phyloP scores from a whole-genome alignment of 441 rosid genomes.

The Pelargonium fulgidum region DNA sequence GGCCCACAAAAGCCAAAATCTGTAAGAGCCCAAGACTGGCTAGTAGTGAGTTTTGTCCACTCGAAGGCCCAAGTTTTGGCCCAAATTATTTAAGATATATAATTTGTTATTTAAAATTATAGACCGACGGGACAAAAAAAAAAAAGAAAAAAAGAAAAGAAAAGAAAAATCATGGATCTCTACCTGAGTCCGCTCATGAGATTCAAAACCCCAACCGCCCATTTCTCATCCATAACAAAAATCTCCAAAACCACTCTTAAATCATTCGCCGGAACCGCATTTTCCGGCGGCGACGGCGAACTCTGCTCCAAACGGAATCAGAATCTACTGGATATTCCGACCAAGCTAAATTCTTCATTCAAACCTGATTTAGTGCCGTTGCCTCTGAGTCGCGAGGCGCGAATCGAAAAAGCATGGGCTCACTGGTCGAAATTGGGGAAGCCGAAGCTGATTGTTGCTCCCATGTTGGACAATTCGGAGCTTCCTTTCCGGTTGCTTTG shows the following conservation, averaged over 20 bases:
- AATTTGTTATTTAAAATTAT: too few relatives aligned
- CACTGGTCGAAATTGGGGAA: conserved; percentile 69
- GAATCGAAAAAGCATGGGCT: conserved; percentile 67
- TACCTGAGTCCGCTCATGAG: background rate
- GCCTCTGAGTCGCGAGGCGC: conserved; percentile 30
- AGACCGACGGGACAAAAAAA: too few relatives aligned
- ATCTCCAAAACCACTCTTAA: background rate
- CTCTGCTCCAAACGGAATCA: background rate
- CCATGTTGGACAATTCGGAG: conserved; percentile 95
- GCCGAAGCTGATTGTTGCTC: conserved; percentile 77
- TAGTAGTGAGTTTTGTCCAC: too few relatives aligned
- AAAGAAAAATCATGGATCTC: too few relatives aligned
- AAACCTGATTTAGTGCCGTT: too few relatives aligned
- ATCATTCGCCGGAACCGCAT: background rate
- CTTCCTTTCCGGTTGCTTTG: conserved; percentile 91
- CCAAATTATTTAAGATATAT: too few relatives aligned
- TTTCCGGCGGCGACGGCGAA: background rate
- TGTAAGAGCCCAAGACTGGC: too few relatives aligned
- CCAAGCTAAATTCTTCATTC: background rate
- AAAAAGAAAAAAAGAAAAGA: too few relatives aligned
- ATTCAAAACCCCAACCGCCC: background rate
- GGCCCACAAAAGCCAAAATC: too few relatives aligned
- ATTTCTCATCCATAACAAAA: background rate
- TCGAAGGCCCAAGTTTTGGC: too few relatives aligned
- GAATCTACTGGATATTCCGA: background rate